phyloP scores from a whole-genome alignment of 345 rosid species.

The Passiflora organensis region DNA sequence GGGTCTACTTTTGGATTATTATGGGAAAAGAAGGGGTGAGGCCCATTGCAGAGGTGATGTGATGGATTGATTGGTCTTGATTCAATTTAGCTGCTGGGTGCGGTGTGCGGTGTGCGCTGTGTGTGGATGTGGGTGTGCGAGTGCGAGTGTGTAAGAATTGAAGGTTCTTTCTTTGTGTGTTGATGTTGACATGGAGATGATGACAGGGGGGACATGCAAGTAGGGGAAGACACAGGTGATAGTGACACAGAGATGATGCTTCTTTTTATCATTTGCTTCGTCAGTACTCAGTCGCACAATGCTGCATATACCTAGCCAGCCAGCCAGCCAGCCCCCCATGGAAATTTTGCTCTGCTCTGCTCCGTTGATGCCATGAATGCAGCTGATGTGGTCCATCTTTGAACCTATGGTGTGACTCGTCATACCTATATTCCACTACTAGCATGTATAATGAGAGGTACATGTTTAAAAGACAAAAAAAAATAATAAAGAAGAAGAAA shows the following conservation, averaged over 20 bases:
- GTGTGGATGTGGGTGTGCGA: neutral
- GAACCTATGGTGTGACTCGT: constrained; percentile 1
- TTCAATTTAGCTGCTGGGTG: constrained; percentile 11
- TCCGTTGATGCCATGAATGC: neutral
- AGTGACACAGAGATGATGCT: neutral
- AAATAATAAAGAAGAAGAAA: too few species aligned
- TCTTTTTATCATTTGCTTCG: neutral
- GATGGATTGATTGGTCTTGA: constrained; percentile 14
- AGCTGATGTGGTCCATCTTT: constrained; percentile 17
- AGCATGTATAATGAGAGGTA: too few species aligned
- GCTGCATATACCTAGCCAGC: too few species aligned
- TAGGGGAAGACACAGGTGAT: neutral
- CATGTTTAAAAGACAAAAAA: too few species aligned
- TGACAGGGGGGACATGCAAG: constrained; percentile 12
- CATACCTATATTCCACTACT: neutral
- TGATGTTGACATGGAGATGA: constrained; percentile 24
- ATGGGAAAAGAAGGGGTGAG: constrained; percentile 1
- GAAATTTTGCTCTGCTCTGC: constrained; percentile 12
- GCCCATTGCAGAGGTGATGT: constrained; percentile 1
- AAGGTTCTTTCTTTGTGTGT: constrained; percentile 14
- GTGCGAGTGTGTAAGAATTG: constrained; percentile 1
- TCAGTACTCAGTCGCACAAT: too few species aligned
- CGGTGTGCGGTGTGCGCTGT: neutral
- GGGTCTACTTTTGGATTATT: neutral
- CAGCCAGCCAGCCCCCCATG: constrained; percentile 16